Evolutionary conservation across 2,329 filamentous ascomycete species (phyloP).

Genomic region (Sordariomycetes sp.): DNA sequence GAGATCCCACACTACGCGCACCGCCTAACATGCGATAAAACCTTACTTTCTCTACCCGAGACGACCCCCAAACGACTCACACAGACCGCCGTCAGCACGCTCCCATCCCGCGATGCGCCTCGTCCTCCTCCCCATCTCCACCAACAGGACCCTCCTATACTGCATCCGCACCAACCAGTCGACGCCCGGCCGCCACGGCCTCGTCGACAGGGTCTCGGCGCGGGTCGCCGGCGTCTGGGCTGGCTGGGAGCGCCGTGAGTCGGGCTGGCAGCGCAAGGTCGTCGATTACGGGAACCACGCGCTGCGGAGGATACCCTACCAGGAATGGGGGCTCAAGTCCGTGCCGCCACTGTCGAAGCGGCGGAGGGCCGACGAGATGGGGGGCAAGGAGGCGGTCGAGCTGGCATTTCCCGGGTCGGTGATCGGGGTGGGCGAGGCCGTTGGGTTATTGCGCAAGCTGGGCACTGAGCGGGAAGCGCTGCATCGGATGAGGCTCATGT

Average conservation of each 20-base stretch:
- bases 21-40: not conserved
- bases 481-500: conserved; percentile 65
- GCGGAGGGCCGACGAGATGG: conserved; percentile 47
- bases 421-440: conserved; percentile 50
- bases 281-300: conserved; percentile 78
- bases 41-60: not conserved
- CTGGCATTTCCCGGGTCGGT: conserved; percentile 65
- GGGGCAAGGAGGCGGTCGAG: conserved; percentile 52
- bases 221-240: conserved; percentile 71
- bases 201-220: conserved; percentile 53
- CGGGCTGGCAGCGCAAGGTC: conserved; percentile 78
- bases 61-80: not conserved
- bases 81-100: not conserved
- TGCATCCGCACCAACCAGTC: conserved; percentile 58
- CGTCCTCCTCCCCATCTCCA: conserved; percentile 87
- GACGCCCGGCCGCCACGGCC: conserved; percentile 12
- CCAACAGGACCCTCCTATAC: conserved; percentile 81
- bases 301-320: conserved; percentile 78
- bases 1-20: not conserved
- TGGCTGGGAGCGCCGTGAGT: conserved; percentile 71
- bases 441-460: conserved; percentile 52
- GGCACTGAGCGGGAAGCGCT: conserved; percentile 69
- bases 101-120: conserved; percentile 57
- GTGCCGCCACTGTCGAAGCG: conserved; percentile 68
- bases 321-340: conserved; percentile 97